Evolutionary conservation across 1,284 basidiomycete species (phyloP).

Genomic region (Fomes fomentarius): DNA sequence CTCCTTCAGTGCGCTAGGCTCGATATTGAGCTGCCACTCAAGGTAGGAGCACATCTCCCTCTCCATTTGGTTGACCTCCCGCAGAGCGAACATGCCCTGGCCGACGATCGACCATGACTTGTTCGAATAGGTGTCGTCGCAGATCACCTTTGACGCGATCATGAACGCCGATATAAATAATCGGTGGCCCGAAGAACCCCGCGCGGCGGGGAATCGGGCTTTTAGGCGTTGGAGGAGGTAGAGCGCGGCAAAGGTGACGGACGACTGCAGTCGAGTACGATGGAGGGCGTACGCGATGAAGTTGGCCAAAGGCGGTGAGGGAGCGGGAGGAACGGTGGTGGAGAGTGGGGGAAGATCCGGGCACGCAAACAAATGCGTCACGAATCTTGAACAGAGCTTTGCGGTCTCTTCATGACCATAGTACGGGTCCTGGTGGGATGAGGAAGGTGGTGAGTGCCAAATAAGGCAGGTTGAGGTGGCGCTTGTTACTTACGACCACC

Average conservation of each 20-base stretch:
- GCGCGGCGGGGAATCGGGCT: slow-evolving; percentile 88
- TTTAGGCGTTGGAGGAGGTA: slow-evolving; percentile 88
- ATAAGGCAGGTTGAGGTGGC: slow-evolving; percentile 13
- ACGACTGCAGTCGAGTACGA: slow-evolving; percentile 80
- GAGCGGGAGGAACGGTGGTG: slow-evolving; percentile 43
- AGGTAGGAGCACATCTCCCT: slow-evolving; percentile 91
- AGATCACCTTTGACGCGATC: slow-evolving; percentile 90
- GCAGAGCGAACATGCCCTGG: slow-evolving; percentile 86
- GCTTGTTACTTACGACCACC: slow-evolving; percentile 20
- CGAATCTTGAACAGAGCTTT: slow-evolving; percentile 73
- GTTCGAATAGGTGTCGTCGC: slow-evolving; percentile 96
- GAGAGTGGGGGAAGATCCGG: slow-evolving; percentile 53
- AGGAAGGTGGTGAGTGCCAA: slow-evolving; percentile 1
- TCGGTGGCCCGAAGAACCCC: slow-evolving; percentile 90
- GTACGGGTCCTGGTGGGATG: slow-evolving; percentile 56
- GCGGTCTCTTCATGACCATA: slow-evolving; percentile 78
- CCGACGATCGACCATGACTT: slow-evolving; percentile 95
- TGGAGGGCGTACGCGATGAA: slow-evolving; percentile 92
- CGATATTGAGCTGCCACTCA: slow-evolving; percentile 88
- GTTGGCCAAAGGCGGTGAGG: slow-evolving; percentile 64
- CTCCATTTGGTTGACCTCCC: slow-evolving; percentile 97
- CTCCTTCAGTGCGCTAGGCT: slow-evolving; percentile 61
- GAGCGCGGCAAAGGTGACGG: slow-evolving; percentile 86
- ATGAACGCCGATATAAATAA: slow-evolving; percentile 93
- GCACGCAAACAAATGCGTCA: slow-evolving; percentile 79